A percentile compares a stretch with the other conserved stretches of the same genome.
phyloP scores from a whole-genome alignment of 345 rosid species.

The Camelina neglecta region DNA sequence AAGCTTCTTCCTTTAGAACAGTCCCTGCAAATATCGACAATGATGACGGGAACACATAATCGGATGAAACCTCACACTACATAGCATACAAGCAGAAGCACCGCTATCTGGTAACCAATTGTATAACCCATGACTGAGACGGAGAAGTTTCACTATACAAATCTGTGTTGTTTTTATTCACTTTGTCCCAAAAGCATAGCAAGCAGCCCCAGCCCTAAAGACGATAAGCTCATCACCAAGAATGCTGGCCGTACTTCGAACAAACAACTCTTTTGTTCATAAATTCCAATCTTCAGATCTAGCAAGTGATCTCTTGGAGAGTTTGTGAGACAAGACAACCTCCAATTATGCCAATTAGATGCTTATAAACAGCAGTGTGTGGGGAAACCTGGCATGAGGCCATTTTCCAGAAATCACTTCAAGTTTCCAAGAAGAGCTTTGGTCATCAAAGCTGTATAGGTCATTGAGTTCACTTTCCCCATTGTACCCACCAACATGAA shows the following conservation, averaged over 20 bases:
- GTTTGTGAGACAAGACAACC: too few relatives aligned
- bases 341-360: constrained; percentile 57
- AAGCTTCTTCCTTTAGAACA: constrained; percentile 95
- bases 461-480: constrained; percentile 80
- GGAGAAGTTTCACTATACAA: constrained; percentile 35
- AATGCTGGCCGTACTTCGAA: constrained; percentile 72
- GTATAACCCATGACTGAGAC: constrained; percentile 48
- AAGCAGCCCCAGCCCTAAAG: constrained; percentile 95
- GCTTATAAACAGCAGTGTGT: constrained; percentile 76
- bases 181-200: constrained; percentile 96
- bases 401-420: constrained; percentile 69
- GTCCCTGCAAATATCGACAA: constrained; percentile 82
- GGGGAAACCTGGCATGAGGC: constrained; percentile 88
- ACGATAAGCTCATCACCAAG: constrained; percentile 71
- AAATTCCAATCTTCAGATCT: constrained; percentile 64
- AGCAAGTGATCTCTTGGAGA: constrained; percentile 43
- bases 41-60: constrained; percentile 96
- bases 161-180: constrained; percentile 34
- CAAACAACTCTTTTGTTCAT: constrained; percentile 68
- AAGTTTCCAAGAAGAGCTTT: constrained; percentile 61
- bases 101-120: constrained; percentile 89
- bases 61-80: constrained; percentile 87
- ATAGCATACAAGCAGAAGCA: constrained; percentile 90
- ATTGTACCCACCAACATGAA: constrained; percentile 82
- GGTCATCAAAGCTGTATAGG: constrained; percentile 75